Conservation (phyloP, 441 rosid genomes). For the Raphanus hybrid region DNA sequence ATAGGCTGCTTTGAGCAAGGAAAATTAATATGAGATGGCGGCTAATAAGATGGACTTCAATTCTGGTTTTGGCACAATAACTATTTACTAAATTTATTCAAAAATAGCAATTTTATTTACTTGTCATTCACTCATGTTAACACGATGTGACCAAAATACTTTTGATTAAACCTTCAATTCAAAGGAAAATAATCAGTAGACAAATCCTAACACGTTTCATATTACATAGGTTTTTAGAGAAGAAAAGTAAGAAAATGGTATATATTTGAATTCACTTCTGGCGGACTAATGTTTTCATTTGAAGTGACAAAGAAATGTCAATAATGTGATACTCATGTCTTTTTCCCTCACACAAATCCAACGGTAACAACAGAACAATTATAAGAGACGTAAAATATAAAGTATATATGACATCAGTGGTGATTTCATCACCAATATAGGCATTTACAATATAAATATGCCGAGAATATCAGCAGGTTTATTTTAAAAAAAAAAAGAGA, state of each 20-base stretch:
- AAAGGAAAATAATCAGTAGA: too few species aligned
- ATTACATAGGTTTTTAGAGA: background rate
- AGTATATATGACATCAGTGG: background rate
- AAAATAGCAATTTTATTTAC: background rate
- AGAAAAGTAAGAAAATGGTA: background rate
- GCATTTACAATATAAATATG: too few species aligned
- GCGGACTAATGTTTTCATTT: background rate
- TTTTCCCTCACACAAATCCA: background rate
- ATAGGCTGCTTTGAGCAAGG: background rate
- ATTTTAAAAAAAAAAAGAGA: too few species aligned
- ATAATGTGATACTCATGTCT: background rate
- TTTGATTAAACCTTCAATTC: too few species aligned
- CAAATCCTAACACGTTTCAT: background rate
- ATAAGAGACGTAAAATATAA: background rate
- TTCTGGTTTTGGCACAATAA: background rate
- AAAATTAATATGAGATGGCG: background rate
- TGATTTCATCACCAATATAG: background rate
- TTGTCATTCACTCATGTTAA: background rate
- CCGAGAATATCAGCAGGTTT: background rate
- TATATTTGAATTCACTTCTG: background rate
- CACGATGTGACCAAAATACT: background rate
- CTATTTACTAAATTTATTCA: too few species aligned
- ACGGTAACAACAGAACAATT: background rate
- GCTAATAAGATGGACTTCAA: background rate
- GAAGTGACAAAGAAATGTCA: background rate